Percentiles rank a stretch among this genome's conserved stretches.
phyloP scores from a whole-genome alignment of 768 basidiomycete species.

The Saitozyma podzolica region DNA sequence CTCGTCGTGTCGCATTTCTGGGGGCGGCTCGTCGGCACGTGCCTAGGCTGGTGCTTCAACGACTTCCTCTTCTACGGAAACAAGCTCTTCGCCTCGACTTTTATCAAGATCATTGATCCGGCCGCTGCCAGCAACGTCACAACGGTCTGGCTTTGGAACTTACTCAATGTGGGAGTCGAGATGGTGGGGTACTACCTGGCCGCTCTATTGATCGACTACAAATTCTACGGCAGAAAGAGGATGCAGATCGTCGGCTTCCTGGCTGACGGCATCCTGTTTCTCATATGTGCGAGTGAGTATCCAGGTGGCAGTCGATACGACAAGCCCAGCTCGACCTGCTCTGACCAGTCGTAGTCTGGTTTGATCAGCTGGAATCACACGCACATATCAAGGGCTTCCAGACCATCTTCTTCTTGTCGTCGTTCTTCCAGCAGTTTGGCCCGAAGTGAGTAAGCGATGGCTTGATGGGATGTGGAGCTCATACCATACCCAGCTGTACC shows the following conservation, averaged over 20 bases:
- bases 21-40: constrained; percentile 39
- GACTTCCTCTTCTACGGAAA: constrained; percentile 55
- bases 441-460: constrained; percentile 13
- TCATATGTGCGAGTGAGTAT: constrained; percentile 39
- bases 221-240: constrained; percentile 51
- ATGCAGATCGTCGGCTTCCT: constrained; percentile 54
- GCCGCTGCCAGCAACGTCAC: constrained; percentile 48
- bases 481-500: constrained; percentile 30
- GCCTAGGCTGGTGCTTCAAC: constrained; percentile 53
- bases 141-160: constrained; percentile 54
- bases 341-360: constrained; percentile 43
- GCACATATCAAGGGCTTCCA: constrained; percentile 53
- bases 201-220: constrained; percentile 54
- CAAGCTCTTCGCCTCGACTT: constrained; percentile 53
- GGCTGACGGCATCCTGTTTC: constrained; percentile 18
- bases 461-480: too few relatives aligned
- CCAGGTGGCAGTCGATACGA: too few relatives aligned
- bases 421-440: constrained; percentile 54
- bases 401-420: constrained; percentile 52
- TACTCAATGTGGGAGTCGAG: constrained; percentile 54
- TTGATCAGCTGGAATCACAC: constrained; percentile 34
- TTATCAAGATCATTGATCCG: constrained; percentile 54
- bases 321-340: background rate
- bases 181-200: constrained; percentile 55
- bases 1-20: constrained; percentile 52